Evolutionary conservation across 805 yeast genomes (phyloP).

Genomic region (Ogataea zsoltii): DNA sequence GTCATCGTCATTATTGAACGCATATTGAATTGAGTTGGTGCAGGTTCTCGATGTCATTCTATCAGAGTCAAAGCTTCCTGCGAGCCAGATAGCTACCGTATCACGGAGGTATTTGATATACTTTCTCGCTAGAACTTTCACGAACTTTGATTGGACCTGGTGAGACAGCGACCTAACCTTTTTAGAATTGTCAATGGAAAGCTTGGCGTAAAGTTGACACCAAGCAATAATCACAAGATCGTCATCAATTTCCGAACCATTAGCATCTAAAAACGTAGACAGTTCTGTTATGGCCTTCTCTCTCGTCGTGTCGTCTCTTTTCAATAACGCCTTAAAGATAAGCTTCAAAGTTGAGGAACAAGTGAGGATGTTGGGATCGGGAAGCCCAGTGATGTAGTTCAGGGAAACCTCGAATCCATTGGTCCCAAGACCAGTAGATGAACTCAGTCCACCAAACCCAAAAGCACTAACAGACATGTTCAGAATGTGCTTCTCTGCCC

Average conservation of each 20-base stretch:
- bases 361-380: slow-evolving; percentile 58
- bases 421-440: slow-evolving; percentile 32
- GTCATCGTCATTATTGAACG: slow-evolving; percentile 58
- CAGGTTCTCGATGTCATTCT: slow-evolving; percentile 56
- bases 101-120: slow-evolving; percentile 68
- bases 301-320: slow-evolving; percentile 81
- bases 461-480: slow-evolving; percentile 20
- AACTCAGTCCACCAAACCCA: slow-evolving; percentile 17
- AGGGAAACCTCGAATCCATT: slow-evolving; percentile 58
- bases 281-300: slow-evolving; percentile 74
- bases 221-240: slow-evolving; percentile 60
- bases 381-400: slow-evolving; percentile 75
- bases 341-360: slow-evolving; percentile 52
- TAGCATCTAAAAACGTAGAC: slow-evolving; percentile 32
- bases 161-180: slow-evolving; percentile 64
- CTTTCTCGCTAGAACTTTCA: slow-evolving; percentile 51
- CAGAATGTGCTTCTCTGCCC: not conserved
- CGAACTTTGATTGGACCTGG: slow-evolving; percentile 58
- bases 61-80: slow-evolving; percentile 74
- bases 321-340: slow-evolving; percentile 72
- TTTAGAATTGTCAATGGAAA: slow-evolving; percentile 71
- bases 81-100: slow-evolving; percentile 70
- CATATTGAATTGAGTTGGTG: slow-evolving; percentile 42
- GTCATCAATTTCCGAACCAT: slow-evolving; percentile 39
- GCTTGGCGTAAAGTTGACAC: slow-evolving; percentile 81